Evolutionary conservation across 805 yeast genomes (phyloP).

Genomic region (Kuraishia borneana): DNA sequence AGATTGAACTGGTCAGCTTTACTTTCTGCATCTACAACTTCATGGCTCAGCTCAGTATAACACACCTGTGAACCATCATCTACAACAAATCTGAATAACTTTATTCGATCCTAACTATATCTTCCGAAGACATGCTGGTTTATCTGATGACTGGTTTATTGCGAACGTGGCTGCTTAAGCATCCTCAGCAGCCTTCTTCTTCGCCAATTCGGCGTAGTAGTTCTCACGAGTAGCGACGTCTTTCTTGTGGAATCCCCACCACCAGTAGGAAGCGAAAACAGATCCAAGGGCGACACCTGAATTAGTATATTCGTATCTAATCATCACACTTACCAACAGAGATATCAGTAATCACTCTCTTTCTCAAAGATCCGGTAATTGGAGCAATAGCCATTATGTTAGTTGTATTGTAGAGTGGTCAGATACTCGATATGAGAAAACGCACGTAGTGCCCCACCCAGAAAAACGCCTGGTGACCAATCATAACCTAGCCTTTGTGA

Average conservation of each 20-base stretch:
- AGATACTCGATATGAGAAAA: neutral
- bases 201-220: slow-evolving; percentile 71
- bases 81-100: too few species aligned
- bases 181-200: slow-evolving; percentile 55
- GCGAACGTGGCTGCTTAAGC: slow-evolving; percentile 6
- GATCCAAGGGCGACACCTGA: slow-evolving; percentile 18
- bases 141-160: too few species aligned
- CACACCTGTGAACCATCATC: too few species aligned
- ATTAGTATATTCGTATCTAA: neutral
- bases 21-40: too few species aligned
- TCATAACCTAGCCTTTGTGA: neutral
- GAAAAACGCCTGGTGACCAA: slow-evolving; percentile 1
- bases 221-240: slow-evolving; percentile 68
- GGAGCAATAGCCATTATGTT: slow-evolving; percentile 65
- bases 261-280: slow-evolving; percentile 63
- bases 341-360: slow-evolving; percentile 72
- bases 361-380: slow-evolving; percentile 74
- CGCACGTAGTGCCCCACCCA: neutral
- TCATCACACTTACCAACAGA: slow-evolving; percentile 42
- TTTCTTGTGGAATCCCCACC: slow-evolving; percentile 78
- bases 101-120: too few species aligned
- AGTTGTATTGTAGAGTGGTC: neutral
- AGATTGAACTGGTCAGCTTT: too few species aligned
- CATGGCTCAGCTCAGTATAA: too few species aligned
- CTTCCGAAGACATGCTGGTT: too few species aligned